Base-by-base conservation (phyloP, 331 rosid species). In the Stylosanthes scabra region DNA sequence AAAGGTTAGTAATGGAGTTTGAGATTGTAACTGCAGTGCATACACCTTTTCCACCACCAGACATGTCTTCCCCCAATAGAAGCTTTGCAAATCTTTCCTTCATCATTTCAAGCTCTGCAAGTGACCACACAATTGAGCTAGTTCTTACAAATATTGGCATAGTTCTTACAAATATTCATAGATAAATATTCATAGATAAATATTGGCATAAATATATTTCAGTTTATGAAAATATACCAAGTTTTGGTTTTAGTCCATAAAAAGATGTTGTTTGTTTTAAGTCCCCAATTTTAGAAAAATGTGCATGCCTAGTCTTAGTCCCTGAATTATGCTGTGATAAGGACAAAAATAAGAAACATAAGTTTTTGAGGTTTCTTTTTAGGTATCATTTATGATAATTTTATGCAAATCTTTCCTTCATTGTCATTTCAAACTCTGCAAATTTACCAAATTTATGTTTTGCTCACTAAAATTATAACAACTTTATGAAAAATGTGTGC, bases 41-140 rank as follows among this genome's bases (percentile, higher is more conserved):
- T 16, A 93, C 98, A 9, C 98, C 98, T 80, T 90, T 93, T 15
- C 98, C 98, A 67, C 97, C 81, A 51, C 98, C 97, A 3, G 97
- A 93, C 98, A 93, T 90, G 82, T 93, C 98, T 80, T 93, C 98
- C 51, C 98, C 97, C 1, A 93, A 60, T 66, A 93, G 83, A 59
- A 93, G 95, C 74, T 90, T 93, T 8, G 97, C 75, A 77, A 93
- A 88, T 84, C 88, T 89, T 78, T 90, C 97, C 82, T 83, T 93
- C 92, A 88, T 89, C 83, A 80, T 46, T 71, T 90, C 97, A 64
- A 89, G 72, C 80, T 86, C 98, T 93, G 78, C 63, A 28, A 74
- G 16, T 11, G 34, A 44, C 56, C 69, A 59, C 16, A 74, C 63
- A 74, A 7, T 54, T 39, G 41, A 81, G 63, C 72, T 12, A 77